Evolutionary conservation across 2,329 filamentous ascomycete genomes (phyloP).

Genomic region (Stachybotrys chlorohalonatus): DNA sequence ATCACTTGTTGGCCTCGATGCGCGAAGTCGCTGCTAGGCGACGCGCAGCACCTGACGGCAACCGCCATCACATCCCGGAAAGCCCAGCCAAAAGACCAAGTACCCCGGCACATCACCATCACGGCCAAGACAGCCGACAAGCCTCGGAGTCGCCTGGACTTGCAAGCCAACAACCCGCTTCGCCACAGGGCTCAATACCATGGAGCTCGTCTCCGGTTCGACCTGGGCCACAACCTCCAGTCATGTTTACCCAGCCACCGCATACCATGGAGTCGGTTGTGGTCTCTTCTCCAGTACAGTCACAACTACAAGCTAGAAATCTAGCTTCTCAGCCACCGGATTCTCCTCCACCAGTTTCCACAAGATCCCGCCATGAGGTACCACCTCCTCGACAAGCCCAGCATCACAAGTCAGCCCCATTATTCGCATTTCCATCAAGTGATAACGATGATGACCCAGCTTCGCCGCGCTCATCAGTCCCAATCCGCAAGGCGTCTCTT

Average conservation of each 20-base stretch:
- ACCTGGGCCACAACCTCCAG: background rate
- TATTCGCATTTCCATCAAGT: conserved; percentile 8
- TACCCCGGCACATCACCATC: background rate
- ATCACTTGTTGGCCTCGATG: background rate
- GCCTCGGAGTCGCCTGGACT: background rate
- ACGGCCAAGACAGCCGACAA: background rate
- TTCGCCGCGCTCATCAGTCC: background rate
- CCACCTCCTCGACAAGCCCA: background rate
- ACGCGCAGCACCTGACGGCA: background rate
- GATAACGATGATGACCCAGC: conserved; percentile 16
- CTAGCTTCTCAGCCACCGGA: background rate
- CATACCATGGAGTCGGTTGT: background rate
- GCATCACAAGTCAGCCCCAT: conserved; percentile 3
- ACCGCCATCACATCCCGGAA: too few relatives aligned
- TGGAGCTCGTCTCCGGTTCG: background rate
- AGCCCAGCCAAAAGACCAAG: background rate
- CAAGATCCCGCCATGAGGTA: background rate
- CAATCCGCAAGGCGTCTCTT: conserved; percentile 2
- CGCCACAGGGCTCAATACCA: background rate
- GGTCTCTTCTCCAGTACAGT: background rate
- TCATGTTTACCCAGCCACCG: background rate
- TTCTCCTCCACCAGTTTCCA: background rate
- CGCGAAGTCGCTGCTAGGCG: background rate
- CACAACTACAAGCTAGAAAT: background rate
- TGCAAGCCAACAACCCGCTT: background rate